These are phyloP conservation scores for Crithidia bombi DNA, from an alignment of 208 protist genomes.

Conservation along the genomic window DNA sequence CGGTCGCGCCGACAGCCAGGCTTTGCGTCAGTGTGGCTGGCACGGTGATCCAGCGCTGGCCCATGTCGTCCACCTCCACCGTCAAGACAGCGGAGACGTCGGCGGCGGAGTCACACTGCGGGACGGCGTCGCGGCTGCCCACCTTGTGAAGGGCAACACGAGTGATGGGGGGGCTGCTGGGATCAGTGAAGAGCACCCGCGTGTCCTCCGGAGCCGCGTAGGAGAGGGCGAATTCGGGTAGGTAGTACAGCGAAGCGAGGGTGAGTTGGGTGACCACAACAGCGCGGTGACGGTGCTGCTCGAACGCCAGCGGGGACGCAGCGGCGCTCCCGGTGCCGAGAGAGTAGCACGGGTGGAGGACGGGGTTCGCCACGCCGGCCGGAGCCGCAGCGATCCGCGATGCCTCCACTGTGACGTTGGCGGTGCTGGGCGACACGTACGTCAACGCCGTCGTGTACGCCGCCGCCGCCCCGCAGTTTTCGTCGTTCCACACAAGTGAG, in stretches of 20 bases:
- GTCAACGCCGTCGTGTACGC: constrained; percentile 43
- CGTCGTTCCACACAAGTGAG: constrained; percentile 65
- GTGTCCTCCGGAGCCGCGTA: constrained; percentile 36
- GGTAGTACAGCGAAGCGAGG: constrained; percentile 64
- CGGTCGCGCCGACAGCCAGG: constrained; percentile 27
- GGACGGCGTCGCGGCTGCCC: constrained; percentile 15
- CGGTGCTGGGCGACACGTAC: constrained; percentile 47
- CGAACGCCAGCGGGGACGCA: constrained; percentile 49
- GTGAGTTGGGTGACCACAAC: constrained; percentile 47
- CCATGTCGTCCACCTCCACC: constrained; percentile 41
- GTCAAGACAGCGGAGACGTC: constrained; percentile 29
- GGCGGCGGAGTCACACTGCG: constrained; percentile 13
- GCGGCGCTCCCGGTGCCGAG: neutral
- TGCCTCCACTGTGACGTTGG: constrained; percentile 43
- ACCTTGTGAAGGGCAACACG: constrained; percentile 44
- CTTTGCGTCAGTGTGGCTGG: constrained; percentile 33
- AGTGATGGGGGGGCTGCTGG: constrained; percentile 54
- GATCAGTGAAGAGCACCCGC: constrained; percentile 61
- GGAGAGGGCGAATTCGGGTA: constrained; percentile 50
- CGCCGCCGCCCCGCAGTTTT: constrained; percentile 37
- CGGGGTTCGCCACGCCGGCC: constrained; percentile 1
- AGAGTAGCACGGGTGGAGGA: constrained; percentile 46
- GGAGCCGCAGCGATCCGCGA: constrained; percentile 45
- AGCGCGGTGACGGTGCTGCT: constrained; percentile 37
- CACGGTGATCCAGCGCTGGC: constrained; percentile 44